These are phyloP conservation scores for Pachysolen tannophilus DNA, from an alignment of 805 yeast species.

Conservation along the genomic window DNA sequence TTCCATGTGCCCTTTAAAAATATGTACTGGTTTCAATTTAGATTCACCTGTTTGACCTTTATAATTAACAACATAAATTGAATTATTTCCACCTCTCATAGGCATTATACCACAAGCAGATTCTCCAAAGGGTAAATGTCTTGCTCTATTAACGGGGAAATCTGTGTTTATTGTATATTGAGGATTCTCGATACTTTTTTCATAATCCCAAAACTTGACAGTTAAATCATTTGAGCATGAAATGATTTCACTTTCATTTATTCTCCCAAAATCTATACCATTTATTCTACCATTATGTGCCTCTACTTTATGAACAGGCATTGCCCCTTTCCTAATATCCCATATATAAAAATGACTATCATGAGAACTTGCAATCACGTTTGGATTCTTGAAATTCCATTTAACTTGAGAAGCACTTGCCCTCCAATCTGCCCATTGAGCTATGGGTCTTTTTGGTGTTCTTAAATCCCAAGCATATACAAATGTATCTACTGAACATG, in stretches of 20 bases:
- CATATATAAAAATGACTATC: constrained; percentile 74
- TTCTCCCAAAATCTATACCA: constrained; percentile 76
- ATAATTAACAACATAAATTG: constrained; percentile 47
- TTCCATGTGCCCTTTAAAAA: constrained; percentile 75
- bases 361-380: constrained; percentile 80
- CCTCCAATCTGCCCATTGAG: constrained; percentile 86
- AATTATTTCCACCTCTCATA: constrained; percentile 71
- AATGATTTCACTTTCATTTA: constrained; percentile 50
- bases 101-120: constrained; percentile 86
- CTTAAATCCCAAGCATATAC: constrained; percentile 90
- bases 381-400: constrained; percentile 76
- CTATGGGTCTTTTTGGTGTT: constrained; percentile 63
- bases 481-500: constrained; percentile 88
- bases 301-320: constrained; percentile 55
- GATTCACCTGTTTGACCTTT: constrained; percentile 28
- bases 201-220: constrained; percentile 75
- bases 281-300: constrained; percentile 88
- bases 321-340: constrained; percentile 81
- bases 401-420: constrained; percentile 94
- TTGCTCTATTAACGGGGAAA: constrained; percentile 84
- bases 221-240: constrained; percentile 84
- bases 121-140: constrained; percentile 83
- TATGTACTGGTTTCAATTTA: constrained; percentile 42
- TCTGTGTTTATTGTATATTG: constrained; percentile 55
- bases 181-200: constrained; percentile 34